Conservation (phyloP, 2,329 filamentous ascomycete genomes). For the Cylindrodendrum hubeiense region DNA sequence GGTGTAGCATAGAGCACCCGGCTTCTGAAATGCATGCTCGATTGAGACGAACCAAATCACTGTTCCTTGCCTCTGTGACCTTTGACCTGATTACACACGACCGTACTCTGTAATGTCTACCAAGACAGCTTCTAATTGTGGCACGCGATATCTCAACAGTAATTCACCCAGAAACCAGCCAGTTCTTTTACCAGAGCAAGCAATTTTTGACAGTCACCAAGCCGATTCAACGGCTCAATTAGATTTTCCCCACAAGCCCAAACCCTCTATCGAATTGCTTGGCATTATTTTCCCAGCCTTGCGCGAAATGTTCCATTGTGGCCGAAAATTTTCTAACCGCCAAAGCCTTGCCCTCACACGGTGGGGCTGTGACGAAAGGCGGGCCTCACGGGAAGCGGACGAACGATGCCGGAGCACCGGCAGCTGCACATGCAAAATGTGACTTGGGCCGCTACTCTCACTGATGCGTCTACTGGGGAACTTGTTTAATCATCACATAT, state of each 20-base stretch:
- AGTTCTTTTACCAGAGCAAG: background rate
- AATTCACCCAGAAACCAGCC: background rate
- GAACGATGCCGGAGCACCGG: background rate
- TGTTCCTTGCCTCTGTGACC: background rate
- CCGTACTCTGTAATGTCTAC: too few species aligned
- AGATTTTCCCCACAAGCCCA: background rate
- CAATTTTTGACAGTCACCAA: background rate
- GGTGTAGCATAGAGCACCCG: constrained; percentile 58
- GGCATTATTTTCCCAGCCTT: constrained; percentile 38
- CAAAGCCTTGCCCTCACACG: constrained; percentile 43
- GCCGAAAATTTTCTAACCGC: constrained; percentile 31
- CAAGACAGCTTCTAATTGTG: background rate
- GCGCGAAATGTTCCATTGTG: constrained; percentile 36
- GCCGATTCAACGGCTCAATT: background rate
- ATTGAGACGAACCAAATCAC: constrained; percentile 45
- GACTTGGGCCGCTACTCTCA: background rate
- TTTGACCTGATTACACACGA: background rate
- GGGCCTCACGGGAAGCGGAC: background rate
- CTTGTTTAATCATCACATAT: background rate
- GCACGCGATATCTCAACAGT: too few species aligned
- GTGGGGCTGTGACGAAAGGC: constrained; percentile 28
- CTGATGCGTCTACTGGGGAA: background rate
- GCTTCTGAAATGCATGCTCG: constrained; percentile 56
- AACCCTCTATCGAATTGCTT: constrained; percentile 6
- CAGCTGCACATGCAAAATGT: background rate